Percentiles rank a stretch among this genome's conserved stretches.
Evolutionary conservation across 2,329 filamentous ascomycete genomes (phyloP).

Genomic region (Colletotrichum sidae): DNA sequence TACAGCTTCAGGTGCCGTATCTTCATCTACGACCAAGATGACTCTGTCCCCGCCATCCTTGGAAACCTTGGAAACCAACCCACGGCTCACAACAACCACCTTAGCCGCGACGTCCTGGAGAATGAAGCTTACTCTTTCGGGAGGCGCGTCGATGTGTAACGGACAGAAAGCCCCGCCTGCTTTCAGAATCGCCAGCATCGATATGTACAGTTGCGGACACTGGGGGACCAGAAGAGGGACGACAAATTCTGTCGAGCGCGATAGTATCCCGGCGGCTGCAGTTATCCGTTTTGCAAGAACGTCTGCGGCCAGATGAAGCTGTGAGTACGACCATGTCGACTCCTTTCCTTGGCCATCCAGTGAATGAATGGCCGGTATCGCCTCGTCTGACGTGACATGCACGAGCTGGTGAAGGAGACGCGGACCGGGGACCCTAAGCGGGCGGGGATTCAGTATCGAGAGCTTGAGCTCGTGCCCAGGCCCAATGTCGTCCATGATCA

Average conservation of each 20-base stretch:
- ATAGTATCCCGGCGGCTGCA: conserved; percentile 10
- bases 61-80: conserved; percentile 56
- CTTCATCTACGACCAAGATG: conserved; percentile 52
- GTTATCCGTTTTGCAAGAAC: conserved; percentile 65
- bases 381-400: conserved; percentile 46
- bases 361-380: conserved; percentile 70
- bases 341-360: conserved; percentile 57
- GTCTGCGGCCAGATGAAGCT: conserved; percentile 70
- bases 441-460: conserved; percentile 60
- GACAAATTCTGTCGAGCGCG: conserved; percentile 49
- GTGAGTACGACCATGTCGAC: conserved; percentile 67
- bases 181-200: conserved; percentile 82
- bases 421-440: conserved; percentile 56
- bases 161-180: conserved; percentile 89
- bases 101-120: conserved; percentile 78
- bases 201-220: conserved; percentile 80
- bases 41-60: conserved; percentile 42
- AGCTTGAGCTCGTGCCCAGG: conserved; percentile 38
- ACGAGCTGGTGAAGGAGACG: conserved; percentile 70
- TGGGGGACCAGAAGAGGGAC: conserved; percentile 85
- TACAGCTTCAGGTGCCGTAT: not conserved
- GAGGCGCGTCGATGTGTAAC: conserved; percentile 80
- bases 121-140: conserved; percentile 83
- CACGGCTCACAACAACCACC: conserved; percentile 73
- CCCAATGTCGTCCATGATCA: conserved; percentile 21